Percentiles rank a stretch among this genome's conserved stretches.
Conservation (phyloP, 345 rosid species). For the Gossypioides kirkii region DNA sequence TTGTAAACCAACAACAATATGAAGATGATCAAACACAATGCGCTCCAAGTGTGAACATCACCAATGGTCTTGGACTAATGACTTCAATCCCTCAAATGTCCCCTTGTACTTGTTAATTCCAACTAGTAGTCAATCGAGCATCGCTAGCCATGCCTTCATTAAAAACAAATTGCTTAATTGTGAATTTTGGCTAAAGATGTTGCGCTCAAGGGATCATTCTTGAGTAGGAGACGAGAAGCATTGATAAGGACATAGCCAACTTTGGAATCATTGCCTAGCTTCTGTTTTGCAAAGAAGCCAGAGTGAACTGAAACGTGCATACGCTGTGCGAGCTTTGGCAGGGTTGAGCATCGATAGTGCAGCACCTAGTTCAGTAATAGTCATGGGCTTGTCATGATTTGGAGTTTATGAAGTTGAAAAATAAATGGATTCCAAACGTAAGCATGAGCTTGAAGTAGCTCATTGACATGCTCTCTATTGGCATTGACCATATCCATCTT, state of each 20-base stretch:
- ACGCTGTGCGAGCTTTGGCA: slow-evolving; percentile 17
- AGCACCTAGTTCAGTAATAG: slow-evolving; percentile 25
- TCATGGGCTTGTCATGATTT: slow-evolving; percentile 1
- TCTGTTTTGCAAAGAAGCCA: slow-evolving; percentile 29
- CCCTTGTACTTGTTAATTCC: background rate
- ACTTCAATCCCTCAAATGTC: slow-evolving; percentile 26
- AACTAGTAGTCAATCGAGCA: background rate
- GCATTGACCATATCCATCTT: background rate
- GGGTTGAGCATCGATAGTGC: slow-evolving; percentile 18
- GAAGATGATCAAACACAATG: slow-evolving; percentile 37
- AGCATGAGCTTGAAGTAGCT: slow-evolving; percentile 15
- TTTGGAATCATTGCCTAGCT: background rate
- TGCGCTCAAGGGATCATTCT: slow-evolving; percentile 23
- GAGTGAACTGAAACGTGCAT: slow-evolving; percentile 38
- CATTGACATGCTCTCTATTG: background rate
- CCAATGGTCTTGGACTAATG: slow-evolving; percentile 25
- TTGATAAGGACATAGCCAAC: slow-evolving; percentile 27
- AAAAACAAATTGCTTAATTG: background rate
- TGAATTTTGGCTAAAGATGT: background rate
- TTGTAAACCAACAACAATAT: slow-evolving; percentile 22
- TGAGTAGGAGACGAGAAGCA: slow-evolving; percentile 26
- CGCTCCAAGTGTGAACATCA: slow-evolving; percentile 27
- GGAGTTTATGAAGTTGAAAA: slow-evolving; percentile 33
- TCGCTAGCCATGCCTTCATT: background rate
- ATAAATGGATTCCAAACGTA: slow-evolving; percentile 28